These are phyloP conservation scores for Miscanthus lutarioriparius DNA, from an alignment of 176 grass and related monocot genomes.

Conservation along the genomic window DNA sequence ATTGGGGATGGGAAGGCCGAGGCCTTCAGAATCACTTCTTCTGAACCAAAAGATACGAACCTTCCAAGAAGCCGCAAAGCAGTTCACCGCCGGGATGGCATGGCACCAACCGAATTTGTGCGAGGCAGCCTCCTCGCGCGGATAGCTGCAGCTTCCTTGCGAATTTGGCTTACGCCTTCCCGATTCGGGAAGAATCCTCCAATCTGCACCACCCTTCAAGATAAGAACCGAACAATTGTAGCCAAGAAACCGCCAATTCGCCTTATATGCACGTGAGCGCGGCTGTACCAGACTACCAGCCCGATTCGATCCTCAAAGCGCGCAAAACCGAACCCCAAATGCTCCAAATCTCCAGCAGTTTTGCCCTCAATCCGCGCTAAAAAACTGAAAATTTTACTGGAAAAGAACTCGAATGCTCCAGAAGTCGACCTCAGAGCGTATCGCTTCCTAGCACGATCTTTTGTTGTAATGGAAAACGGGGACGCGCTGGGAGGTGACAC, in stretches of 20 bases:
- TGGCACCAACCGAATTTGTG: neutral
- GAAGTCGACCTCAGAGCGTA: neutral
- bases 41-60: conserved; percentile 10
- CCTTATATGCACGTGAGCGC: neutral
- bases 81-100: neutral
- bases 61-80: neutral
- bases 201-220: conserved; percentile 29
- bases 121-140: neutral
- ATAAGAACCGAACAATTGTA: conserved; percentile 18
- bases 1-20: neutral
- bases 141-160: conserved; percentile 12
- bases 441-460: neutral
- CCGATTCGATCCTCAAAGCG: conserved; percentile 15
- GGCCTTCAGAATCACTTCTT: conserved; percentile 7
- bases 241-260: conserved; percentile 19
- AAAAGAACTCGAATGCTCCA: neutral
- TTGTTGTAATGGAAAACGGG: conserved; percentile 12
- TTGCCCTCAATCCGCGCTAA: neutral
- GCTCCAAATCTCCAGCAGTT: neutral
- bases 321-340: neutral
- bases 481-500: neutral
- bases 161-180: conserved; percentile 4
- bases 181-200: conserved; percentile 16
- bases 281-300: neutral
- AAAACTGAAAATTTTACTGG: neutral